A percentile compares a stretch with the other conserved stretches of the same genome.
Evolutionary conservation across 768 basidiomycete species (phyloP).

Genomic region (Cyclocybe aegerita): DNA sequence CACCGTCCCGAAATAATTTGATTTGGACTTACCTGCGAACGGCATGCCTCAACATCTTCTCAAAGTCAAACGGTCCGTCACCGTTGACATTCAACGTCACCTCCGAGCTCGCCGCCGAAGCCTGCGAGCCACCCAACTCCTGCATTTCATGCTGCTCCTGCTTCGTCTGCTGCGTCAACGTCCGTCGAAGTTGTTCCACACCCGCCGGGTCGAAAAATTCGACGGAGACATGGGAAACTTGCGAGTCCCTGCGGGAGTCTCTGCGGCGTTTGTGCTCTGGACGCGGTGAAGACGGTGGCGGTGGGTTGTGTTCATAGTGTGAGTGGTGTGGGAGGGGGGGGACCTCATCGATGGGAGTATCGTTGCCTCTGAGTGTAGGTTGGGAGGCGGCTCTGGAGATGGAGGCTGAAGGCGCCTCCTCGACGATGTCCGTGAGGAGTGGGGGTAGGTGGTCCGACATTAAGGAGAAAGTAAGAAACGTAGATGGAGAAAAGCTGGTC

Average conservation of each 20-base stretch:
- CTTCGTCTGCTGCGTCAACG: conserved; percentile 30
- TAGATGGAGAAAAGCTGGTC: conserved; percentile 29
- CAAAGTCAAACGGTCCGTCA: conserved; percentile 36
- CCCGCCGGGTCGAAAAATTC: conserved; percentile 60
- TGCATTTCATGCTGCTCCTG: conserved; percentile 2
- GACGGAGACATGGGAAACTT: conserved; percentile 39
- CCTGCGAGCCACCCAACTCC: neutral
- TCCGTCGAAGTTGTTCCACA: conserved; percentile 39
- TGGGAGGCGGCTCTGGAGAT: conserved; percentile 16
- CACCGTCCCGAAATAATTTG: conserved; percentile 1
- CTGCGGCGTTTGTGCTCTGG: conserved; percentile 23
- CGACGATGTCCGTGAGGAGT: conserved; percentile 12
- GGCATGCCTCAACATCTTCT: conserved; percentile 28
- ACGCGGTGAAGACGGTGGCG: conserved; percentile 12
- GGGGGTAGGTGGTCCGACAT: conserved; percentile 15
- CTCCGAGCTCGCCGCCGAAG: conserved; percentile 22
- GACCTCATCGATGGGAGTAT: neutral
- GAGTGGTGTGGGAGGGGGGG: neutral
- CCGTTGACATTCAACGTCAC: conserved; percentile 28
- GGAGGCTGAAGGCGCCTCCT: conserved; percentile 17
- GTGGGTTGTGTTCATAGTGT: conserved; percentile 8
- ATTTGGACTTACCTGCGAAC: conserved; percentile 29
- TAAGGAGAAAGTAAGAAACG: conserved; percentile 20
- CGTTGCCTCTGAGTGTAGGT: conserved; percentile 10
- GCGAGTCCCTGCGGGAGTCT: conserved; percentile 5